Conservation (phyloP, 139 green algal genomes). For the Picochlorum sp. region DNA sequence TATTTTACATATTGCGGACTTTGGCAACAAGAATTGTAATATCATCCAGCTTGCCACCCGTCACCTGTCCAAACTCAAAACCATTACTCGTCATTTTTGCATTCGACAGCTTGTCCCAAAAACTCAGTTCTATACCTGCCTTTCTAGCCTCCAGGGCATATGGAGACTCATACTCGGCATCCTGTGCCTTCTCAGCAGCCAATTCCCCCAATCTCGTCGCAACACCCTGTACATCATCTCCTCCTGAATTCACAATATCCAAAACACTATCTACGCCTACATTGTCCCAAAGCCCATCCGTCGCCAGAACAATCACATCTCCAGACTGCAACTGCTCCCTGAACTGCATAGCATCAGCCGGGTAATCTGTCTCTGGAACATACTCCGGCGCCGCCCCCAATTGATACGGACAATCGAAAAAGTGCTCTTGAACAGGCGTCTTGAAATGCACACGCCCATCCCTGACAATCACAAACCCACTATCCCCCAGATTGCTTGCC, state of each 20-base stretch:
- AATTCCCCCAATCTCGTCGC: slow-evolving; percentile 37
- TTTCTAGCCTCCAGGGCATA: slow-evolving; percentile 61
- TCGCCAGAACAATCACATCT: slow-evolving; percentile 83
- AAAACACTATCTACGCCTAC: slow-evolving; percentile 75
- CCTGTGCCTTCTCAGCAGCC: slow-evolving; percentile 25
- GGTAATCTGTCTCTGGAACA: slow-evolving; percentile 31
- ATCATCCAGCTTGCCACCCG: slow-evolving; percentile 71
- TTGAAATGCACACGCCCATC: slow-evolving; percentile 51
- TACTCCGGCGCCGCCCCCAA: slow-evolving; percentile 36
- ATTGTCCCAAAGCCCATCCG: slow-evolving; percentile 97
- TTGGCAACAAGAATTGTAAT: slow-evolving; percentile 73
- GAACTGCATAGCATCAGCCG: slow-evolving; percentile 32
- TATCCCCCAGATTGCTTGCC: slow-evolving; percentile 81
- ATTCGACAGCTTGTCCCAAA: slow-evolving; percentile 66
- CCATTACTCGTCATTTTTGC: slow-evolving; percentile 37
- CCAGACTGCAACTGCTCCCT: slow-evolving; percentile 57
- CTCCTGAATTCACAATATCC: slow-evolving; percentile 25
- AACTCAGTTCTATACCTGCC: slow-evolving; percentile 63
- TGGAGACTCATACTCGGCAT: slow-evolving; percentile 60
- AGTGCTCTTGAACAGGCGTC: slow-evolving; percentile 83
- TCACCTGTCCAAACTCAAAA: slow-evolving; percentile 51
- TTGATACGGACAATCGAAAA: slow-evolving; percentile 97
- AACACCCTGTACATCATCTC: slow-evolving; percentile 23
- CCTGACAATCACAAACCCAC: slow-evolving; percentile 33
- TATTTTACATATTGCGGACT: slow-evolving; percentile 34